These are phyloP conservation scores for Angophora floribunda DNA, from an alignment of 345 rosid genomes.

Conservation along the genomic window DNA sequence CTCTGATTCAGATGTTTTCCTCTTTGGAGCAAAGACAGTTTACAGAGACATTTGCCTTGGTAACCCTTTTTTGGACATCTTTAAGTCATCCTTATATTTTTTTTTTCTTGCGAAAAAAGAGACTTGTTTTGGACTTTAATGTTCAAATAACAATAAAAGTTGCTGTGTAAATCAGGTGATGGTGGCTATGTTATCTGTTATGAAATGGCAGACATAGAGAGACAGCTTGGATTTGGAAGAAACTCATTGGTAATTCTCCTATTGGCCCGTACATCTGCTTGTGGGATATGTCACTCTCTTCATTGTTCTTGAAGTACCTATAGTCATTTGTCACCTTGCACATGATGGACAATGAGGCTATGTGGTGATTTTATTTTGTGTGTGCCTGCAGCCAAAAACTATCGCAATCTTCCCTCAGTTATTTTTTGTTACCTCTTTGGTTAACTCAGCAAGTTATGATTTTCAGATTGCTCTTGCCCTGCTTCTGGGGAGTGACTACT, in stretches of 20 bases:
- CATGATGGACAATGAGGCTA: background rate
- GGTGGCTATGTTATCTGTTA: constrained; percentile 81
- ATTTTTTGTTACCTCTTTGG: background rate
- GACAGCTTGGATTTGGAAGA: constrained; percentile 81
- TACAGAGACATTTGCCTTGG: constrained; percentile 91
- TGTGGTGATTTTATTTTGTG: background rate
- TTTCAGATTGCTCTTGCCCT: constrained; percentile 74
- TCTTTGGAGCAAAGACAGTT: constrained; percentile 89
- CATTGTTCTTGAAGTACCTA: background rate
- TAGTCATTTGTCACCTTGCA: background rate
- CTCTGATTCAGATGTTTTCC: constrained; percentile 87
- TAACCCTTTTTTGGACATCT: constrained; percentile 4
- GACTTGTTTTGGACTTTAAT: background rate
- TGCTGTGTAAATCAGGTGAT: constrained; percentile 46
- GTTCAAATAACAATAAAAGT: background rate
- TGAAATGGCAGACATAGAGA: constrained; percentile 84
- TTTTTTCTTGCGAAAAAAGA: background rate
- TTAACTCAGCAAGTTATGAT: background rate
- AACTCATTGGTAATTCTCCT: constrained; percentile 66
- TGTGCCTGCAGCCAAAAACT: background rate
- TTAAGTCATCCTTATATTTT: background rate
- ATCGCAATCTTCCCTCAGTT: background rate
- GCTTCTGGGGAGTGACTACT: constrained; percentile 90
- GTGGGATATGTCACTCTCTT: background rate
- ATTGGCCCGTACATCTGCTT: constrained; percentile 4